A percentile compares a stretch with the other conserved stretches of the same genome.
Conservation (phyloP, 2,329 filamentous ascomycete genomes). For the Malbranchea cinnamomea region DNA sequence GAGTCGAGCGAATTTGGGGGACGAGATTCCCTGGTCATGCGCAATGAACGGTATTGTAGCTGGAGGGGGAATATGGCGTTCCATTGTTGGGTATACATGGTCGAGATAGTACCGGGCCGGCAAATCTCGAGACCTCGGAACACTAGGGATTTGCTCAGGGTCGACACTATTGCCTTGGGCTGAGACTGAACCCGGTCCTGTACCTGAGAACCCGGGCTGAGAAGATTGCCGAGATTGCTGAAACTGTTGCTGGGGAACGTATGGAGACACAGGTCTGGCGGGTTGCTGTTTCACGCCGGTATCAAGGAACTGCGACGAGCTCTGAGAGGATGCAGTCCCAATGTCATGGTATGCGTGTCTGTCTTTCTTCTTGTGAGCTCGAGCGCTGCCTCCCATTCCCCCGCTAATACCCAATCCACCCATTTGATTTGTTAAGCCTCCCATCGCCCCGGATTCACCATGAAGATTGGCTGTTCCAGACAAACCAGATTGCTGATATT, state of each 20-base stretch:
- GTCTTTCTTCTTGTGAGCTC: slow-evolving; percentile 70
- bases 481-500: slow-evolving; percentile 8
- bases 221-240: slow-evolving; percentile 8
- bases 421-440: slow-evolving; percentile 50
- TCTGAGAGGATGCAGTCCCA: slow-evolving; percentile 47
- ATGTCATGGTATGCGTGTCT: slow-evolving; percentile 83
- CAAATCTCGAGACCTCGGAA: slow-evolving; percentile 70
- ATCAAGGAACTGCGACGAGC: slow-evolving; percentile 42
- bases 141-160: slow-evolving; percentile 81
- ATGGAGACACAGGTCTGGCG: slow-evolving; percentile 17
- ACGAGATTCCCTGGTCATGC: slow-evolving; percentile 92
- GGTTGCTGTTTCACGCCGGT: slow-evolving; percentile 31
- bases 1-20: slow-evolving; percentile 81
- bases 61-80: slow-evolving; percentile 80
- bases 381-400: slow-evolving; percentile 27
- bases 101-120: slow-evolving; percentile 71
- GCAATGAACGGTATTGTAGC: slow-evolving; percentile 79
- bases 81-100: slow-evolving; percentile 89
- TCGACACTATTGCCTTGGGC: slow-evolving; percentile 68
- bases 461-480: slow-evolving; percentile 1
- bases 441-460: slow-evolving; percentile 19
- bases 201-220: slow-evolving; percentile 17
- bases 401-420: slow-evolving; percentile 51
- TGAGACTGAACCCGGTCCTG: slow-evolving; percentile 41
- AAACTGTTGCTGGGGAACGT: slow-evolving; percentile 14